Percentiles rank a stretch among this genome's conserved stretches.
These are phyloP conservation scores for Platanthera zijinensis DNA, from an alignment of 106 monocot genomes.

Conservation along the genomic window DNA sequence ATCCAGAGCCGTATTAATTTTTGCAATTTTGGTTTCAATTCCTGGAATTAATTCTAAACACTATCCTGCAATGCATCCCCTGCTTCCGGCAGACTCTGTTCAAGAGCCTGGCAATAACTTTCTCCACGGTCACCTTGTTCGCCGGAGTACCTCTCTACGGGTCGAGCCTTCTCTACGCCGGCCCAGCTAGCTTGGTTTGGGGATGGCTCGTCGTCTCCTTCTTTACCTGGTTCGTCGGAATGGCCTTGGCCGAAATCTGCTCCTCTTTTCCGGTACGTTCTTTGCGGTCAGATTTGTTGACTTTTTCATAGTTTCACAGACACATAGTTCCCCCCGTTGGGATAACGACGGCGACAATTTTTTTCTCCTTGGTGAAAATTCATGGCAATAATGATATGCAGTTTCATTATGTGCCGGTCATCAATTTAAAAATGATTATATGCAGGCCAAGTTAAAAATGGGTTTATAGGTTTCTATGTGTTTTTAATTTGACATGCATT, in stretches of 20 bases:
- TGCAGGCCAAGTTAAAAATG: too few species aligned
- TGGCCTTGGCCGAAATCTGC: constrained; percentile 88
- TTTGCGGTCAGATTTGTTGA: not conserved
- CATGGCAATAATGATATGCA: too few species aligned
- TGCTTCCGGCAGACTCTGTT: constrained; percentile 2
- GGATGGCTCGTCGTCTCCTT: constrained; percentile 79
- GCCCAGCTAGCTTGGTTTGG: constrained; percentile 68
- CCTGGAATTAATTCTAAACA: not conserved
- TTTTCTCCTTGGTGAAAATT: too few species aligned
- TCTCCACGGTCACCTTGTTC: constrained; percentile 87
- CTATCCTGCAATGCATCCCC: not conserved
- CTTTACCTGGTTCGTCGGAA: constrained; percentile 79
- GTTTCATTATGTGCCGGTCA: too few species aligned
- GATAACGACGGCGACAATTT: too few species aligned
- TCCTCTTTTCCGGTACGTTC: constrained; percentile 69
- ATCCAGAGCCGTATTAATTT: too few species aligned
- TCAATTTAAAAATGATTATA: too few species aligned
- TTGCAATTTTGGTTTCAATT: too few species aligned
- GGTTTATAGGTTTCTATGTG: too few species aligned
- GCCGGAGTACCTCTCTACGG: constrained; percentile 78
- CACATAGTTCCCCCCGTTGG: too few species aligned
- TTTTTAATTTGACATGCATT: too few species aligned
- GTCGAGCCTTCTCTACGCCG: constrained; percentile 56
- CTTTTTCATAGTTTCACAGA: too few species aligned
- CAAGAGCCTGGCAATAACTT: constrained; percentile 67